Base-by-base conservation (phyloP, 2,329 filamentous ascomycete genomes). In the Xylaria sp. region DNA sequence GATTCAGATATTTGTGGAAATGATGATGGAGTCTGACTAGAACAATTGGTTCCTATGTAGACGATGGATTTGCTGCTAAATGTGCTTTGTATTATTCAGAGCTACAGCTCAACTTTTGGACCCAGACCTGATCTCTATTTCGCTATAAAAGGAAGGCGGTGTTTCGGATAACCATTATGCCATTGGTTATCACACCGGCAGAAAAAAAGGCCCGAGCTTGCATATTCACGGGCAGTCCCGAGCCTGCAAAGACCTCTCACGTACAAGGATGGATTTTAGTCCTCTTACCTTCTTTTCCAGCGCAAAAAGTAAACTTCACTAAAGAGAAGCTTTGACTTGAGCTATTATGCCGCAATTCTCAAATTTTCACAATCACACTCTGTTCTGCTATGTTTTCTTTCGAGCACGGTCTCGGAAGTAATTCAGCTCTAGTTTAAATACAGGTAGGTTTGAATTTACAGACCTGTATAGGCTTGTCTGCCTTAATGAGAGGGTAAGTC, bases 91-190 rank as follows among this genome's bases (percentile, higher is more conserved):
- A 18, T 28, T 44, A 12, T 50, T 18, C 23, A 8, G 55, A 67
- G 23, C 23, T 57, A 31, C 20, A 52, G 56, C 48, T 54, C 23
- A 44, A 48, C 54, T 13, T 66, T 65, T 68, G 63, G 23, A 63
- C 52, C 51, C 34, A 48, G 54, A 31, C 9, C 34, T 46, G 55
- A 62, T 23, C 57, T 46, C 15, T 9, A n/a, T 25, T 41, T 51
- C 20, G 51, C 71, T 61, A 23, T 56, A 69, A 69, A 54, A 1
- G 67, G 76, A 72, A 77, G 73, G 76, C 76, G 75, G 76, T 74
- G 59, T 69, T 3, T 39, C 67, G 69, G 74, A 73, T 73, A 72
- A 75, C 55, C 31, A 10, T 69, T 68, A 25, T n/a, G n/a, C 67
- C 69, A 70, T 52, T 65, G 54, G 54, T 48, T 51, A 28, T 31